These are phyloP conservation scores for Pythium graminicola DNA, from an alignment of 352 stramenopile genomes.

Conservation along the genomic window DNA sequence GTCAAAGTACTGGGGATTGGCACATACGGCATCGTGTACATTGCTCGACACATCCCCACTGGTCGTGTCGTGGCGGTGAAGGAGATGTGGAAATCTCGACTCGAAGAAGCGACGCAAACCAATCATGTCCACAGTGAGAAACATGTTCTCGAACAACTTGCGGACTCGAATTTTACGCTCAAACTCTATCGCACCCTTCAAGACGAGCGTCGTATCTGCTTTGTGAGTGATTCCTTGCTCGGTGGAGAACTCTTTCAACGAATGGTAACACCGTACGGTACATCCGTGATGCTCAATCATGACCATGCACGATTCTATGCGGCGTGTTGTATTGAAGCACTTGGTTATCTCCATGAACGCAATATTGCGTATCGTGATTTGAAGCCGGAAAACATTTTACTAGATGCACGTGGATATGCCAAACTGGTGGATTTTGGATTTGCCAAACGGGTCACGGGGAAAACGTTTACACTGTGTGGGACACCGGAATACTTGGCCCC, in stretches of 20 bases:
- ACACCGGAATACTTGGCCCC: conserved; percentile 83
- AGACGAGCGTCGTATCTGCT: conserved; percentile 94
- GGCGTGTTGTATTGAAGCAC: conserved; percentile 84
- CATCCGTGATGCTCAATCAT: neutral
- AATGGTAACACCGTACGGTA: neutral
- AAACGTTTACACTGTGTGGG: conserved; percentile 81
- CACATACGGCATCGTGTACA: conserved; percentile 47
- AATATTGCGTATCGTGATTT: conserved; percentile 85
- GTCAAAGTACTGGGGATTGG: conserved; percentile 50
- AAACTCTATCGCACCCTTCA: conserved; percentile 95
- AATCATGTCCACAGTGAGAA: conserved; percentile 86
- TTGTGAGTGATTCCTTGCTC: conserved; percentile 98
- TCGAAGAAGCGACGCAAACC: conserved; percentile 81
- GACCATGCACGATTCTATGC: conserved; percentile 85
- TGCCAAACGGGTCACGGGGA: conserved; percentile 75
- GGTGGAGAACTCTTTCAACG: conserved; percentile 90
- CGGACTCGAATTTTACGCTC: conserved; percentile 93
- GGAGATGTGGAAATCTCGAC: conserved; percentile 62
- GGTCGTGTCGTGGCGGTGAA: conserved; percentile 50
- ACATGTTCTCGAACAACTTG: conserved; percentile 68
- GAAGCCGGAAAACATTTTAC: conserved; percentile 88
- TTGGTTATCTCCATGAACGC: conserved; percentile 78
- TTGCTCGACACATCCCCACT: conserved; percentile 35
- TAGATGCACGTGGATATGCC: conserved; percentile 88
- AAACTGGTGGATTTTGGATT: conserved; percentile 86